Evolutionary conservation across 177 flowering plant species (phyloP).

Genomic region (Vitis hybrid): DNA sequence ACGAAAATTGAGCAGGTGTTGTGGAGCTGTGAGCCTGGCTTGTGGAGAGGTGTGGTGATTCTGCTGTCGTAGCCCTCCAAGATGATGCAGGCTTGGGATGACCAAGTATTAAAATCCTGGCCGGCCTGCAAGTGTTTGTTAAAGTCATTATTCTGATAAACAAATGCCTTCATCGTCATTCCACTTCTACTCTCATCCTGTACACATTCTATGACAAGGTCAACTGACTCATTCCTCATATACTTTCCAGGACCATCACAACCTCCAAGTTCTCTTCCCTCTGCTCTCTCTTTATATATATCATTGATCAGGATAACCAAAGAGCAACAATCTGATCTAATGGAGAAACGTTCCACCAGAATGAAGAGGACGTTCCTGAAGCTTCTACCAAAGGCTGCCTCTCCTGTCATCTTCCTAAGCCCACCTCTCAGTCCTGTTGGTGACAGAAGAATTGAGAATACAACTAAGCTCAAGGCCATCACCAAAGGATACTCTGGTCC

Average conservation of each 20-base stretch:
- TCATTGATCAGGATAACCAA: neutral
- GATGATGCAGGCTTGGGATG: too few relatives aligned
- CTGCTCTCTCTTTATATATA: neutral
- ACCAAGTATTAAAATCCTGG: too few relatives aligned
- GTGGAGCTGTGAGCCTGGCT: too few relatives aligned
- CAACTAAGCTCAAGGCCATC: neutral
- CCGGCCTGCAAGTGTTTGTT: too few relatives aligned
- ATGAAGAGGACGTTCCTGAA: constrained; percentile 6
- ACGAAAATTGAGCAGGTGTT: too few relatives aligned
- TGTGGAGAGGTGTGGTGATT: too few relatives aligned
- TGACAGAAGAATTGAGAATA: too few relatives aligned
- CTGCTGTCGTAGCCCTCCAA: too few relatives aligned
- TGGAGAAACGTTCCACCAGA: constrained; percentile 15
- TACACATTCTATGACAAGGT: neutral
- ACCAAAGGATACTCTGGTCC: neutral
- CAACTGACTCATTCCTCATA: neutral
- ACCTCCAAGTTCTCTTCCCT: neutral
- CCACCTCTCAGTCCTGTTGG: constrained; percentile 16
- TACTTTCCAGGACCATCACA: neutral
- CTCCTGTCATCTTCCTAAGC: constrained; percentile 11
- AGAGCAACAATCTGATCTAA: neutral
- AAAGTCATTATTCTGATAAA: too few relatives aligned
- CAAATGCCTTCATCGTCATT: too few relatives aligned
- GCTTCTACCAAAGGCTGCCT: constrained; percentile 11
- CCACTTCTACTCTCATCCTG: too few relatives aligned